Percentiles rank a stretch among this genome's conserved stretches.
Evolutionary conservation across 805 yeast genomes (phyloP).

Genomic region (Candida broadrunensis): DNA sequence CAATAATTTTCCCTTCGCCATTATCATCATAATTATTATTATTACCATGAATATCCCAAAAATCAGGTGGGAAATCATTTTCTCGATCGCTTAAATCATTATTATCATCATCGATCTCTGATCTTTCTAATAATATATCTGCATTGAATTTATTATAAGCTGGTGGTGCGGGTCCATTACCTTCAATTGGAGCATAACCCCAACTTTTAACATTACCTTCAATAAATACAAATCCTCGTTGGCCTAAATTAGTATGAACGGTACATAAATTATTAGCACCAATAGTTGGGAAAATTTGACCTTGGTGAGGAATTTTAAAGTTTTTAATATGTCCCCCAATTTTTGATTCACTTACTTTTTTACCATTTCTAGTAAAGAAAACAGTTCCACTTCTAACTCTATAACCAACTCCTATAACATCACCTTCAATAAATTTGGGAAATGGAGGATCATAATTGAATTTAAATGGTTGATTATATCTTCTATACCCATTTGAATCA

Average conservation of each 20-base stretch:
- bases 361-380: constrained; percentile 93
- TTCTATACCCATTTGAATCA: constrained; percentile 78
- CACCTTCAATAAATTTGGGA: constrained; percentile 74
- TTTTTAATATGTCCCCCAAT: constrained; percentile 77
- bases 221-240: constrained; percentile 82
- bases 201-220: constrained; percentile 93
- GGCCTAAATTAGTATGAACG: constrained; percentile 88
- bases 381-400: constrained; percentile 79
- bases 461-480: constrained; percentile 75
- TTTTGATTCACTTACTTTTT: constrained; percentile 76
- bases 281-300: constrained; percentile 76
- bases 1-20: constrained; percentile 8
- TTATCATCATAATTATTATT: constrained; percentile 8
- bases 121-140: constrained; percentile 72
- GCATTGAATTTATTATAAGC: constrained; percentile 77
- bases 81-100: constrained; percentile 41
- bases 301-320: constrained; percentile 54
- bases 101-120: constrained; percentile 50
- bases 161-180: constrained; percentile 90
- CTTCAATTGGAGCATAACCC: constrained; percentile 92
- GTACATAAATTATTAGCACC: constrained; percentile 83
- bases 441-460: constrained; percentile 44
- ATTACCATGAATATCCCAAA: constrained; percentile 39
- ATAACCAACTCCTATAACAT: constrained; percentile 90
- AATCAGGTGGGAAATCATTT: constrained; percentile 56